phyloP scores from a whole-genome alignment of 495 filamentous ascomycete genomes.

The Cercophora samala region DNA sequence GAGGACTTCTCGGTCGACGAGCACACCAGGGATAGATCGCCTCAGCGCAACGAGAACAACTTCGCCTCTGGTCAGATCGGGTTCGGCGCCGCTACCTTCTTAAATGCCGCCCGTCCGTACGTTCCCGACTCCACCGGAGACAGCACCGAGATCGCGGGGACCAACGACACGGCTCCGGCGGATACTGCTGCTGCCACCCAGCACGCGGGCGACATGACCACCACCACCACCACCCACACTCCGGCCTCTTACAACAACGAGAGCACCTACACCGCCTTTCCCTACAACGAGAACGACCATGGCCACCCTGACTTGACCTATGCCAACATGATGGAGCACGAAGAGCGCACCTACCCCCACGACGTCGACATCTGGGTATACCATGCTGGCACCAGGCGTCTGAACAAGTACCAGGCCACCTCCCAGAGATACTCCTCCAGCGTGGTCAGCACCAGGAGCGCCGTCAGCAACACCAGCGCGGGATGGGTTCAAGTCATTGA shows the following conservation, averaged over 20 bases:
- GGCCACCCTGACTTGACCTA: slow-evolving; percentile 8
- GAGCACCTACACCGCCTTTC: not conserved
- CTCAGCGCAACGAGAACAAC: slow-evolving; percentile 33
- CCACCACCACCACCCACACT: no score
- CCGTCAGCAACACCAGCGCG: slow-evolving; percentile 1
- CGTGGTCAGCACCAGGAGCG: not conserved
- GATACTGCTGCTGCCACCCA: slow-evolving; percentile 10
- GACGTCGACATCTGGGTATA: slow-evolving; percentile 17
- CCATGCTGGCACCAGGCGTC: slow-evolving; percentile 11
- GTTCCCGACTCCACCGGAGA: slow-evolving; percentile 12
- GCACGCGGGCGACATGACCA: not conserved
- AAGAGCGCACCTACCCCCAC: slow-evolving; percentile 6
- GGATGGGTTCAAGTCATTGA: not conserved
- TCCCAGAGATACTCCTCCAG: not conserved
- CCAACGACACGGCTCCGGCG: slow-evolving; percentile 21
- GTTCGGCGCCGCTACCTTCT: slow-evolving; percentile 10
- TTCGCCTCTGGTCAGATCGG: slow-evolving; percentile 25
- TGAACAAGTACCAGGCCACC: slow-evolving; percentile 2
- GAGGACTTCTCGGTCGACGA: slow-evolving; percentile 8
- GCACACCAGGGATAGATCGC: slow-evolving; percentile 26
- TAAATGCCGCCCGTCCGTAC: not conserved
- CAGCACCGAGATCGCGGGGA: slow-evolving; percentile 17
- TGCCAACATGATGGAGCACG: slow-evolving; percentile 4
- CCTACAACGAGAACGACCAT: not conserved
- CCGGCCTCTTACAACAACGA: no score